Conservation (phyloP, 345 rosid species). For the Tarenaya hassleriana region DNA sequence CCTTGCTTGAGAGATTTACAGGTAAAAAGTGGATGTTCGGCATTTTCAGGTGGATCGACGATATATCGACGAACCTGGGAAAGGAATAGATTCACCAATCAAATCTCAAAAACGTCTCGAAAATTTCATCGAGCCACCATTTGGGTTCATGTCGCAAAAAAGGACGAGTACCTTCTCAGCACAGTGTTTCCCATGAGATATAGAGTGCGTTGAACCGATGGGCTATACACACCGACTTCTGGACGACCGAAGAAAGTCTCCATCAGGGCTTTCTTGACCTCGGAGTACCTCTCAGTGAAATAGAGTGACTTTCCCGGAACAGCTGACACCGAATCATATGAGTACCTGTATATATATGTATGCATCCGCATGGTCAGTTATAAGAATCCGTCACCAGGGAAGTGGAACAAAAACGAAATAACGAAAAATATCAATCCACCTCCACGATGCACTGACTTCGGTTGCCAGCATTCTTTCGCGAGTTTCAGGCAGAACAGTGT, state of each 20-base stretch:
- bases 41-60: constrained; percentile 67
- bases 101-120: background rate
- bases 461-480: constrained; percentile 88
- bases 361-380: constrained; percentile 3
- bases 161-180: constrained; percentile 51
- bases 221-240: constrained; percentile 76
- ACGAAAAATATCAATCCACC: constrained; percentile 44
- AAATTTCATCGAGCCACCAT: background rate
- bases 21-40: constrained; percentile 93
- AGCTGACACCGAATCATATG: constrained; percentile 52
- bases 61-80: constrained; percentile 61
- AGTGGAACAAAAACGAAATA: too few species aligned
- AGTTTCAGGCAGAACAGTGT: constrained; percentile 87
- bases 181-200: constrained; percentile 76
- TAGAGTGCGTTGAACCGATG: constrained; percentile 92
- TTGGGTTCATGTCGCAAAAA: background rate
- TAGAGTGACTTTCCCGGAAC: constrained; percentile 53
- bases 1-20: constrained; percentile 70
- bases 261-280: constrained; percentile 50
- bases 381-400: too few species aligned
- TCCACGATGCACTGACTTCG: constrained; percentile 82
- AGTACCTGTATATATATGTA: constrained; percentile 46
- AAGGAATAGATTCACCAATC: constrained; percentile 1
- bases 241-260: constrained; percentile 83
- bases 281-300: constrained; percentile 55